A percentile compares a stretch with the other conserved stretches of the same genome.
These are phyloP conservation scores for Teratosphaeria epicoccoides DNA, from an alignment of 2,329 filamentous ascomycete genomes.

Conservation along the genomic window DNA sequence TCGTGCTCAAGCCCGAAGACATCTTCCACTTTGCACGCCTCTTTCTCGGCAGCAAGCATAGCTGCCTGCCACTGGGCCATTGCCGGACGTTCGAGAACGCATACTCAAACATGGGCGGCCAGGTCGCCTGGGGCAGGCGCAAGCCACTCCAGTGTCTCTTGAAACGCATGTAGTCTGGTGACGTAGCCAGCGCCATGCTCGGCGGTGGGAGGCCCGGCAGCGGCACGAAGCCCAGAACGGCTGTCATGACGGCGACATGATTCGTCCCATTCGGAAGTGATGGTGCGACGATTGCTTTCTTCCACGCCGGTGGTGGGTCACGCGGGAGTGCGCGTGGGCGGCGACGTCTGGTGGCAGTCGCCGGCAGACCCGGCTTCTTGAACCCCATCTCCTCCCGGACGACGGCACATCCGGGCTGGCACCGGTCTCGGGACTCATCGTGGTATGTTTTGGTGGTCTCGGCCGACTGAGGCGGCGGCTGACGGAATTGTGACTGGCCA, in stretches of 20 bases:
- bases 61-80: too few relatives aligned
- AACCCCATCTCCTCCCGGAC: background rate
- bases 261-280: background rate
- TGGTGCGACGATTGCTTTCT: background rate
- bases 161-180: background rate
- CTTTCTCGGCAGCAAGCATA: too few relatives aligned
- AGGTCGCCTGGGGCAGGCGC: background rate
- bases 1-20: too few relatives aligned
- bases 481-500: too few relatives aligned
- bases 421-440: background rate
- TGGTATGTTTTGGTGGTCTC: background rate
- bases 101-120: background rate
- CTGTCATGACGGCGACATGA: background rate
- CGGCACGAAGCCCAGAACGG: too few relatives aligned
- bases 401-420: background rate
- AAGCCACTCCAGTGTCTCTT: background rate
- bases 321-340: background rate
- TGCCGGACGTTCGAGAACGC: background rate
- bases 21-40: too few relatives aligned
- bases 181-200: background rate
- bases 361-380: background rate
- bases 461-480: too few relatives aligned
- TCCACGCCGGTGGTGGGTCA: background rate
- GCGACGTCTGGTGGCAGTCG: background rate
- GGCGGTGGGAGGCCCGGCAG: background rate